Evolutionary conservation across 306 rosid species (phyloP), one percentile per base, ranked within the genome.

Genomic region (Ceratonia siliqua): DNA sequence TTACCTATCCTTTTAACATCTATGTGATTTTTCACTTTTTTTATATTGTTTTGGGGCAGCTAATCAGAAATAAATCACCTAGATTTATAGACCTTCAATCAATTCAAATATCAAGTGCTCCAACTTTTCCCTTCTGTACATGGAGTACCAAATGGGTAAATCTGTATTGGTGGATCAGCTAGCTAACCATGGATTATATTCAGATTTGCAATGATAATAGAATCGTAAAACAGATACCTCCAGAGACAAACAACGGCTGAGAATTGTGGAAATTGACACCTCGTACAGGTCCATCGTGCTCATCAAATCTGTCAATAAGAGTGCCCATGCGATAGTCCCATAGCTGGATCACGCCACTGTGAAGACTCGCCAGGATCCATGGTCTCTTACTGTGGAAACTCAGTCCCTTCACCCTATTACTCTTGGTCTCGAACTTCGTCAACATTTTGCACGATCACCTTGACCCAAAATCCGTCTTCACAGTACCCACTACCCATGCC

Each of bases 291-390:
- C 98, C 98, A 70, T 94, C 98, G 8, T 94, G 98, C 85, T 91
- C 98, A 7, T 94, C 98, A 62, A 94, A 94, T 68, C 91, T 84
- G 71, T 94, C 98, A 81, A 94, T 94, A 39, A 94, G 87, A 25
- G 98, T 89, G 6, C 98, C 98, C 98, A 94, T 94, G 20, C 98
- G 94, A 58, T 94, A 94, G 54, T 94, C 98, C 98, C 98, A 94
- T 80, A 94, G 88, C 88, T 94, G 98, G 87, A 94, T 84, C 89
- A 91, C 98, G 12, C 98, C 98, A 62, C 97, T 91, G 87, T 94
- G 98, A 72, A 94, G 98, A 89, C 98, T 94, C 39, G 98, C 97
- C n/a, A 94, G 92, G 87, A 94, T 85, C 98, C 98, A 94, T 0
- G 98, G 98, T 77, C 98, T 85, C 87, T 94, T 94, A 63, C 75